Conservation (phyloP, 805 yeast genomes). For the Torulaspora franciscae region DNA sequence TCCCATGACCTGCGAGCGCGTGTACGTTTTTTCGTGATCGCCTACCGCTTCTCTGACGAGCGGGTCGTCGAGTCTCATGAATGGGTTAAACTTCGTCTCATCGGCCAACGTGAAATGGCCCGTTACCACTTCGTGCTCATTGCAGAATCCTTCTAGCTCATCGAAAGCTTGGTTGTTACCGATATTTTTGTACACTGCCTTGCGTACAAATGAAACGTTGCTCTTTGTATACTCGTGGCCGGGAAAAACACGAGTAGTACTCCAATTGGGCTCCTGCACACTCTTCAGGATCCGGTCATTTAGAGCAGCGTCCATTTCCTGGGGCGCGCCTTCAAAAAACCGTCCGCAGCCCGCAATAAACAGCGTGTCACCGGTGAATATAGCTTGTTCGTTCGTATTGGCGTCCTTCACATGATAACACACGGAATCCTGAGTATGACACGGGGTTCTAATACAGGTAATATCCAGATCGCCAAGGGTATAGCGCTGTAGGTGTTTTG, state of each 20-base stretch:
- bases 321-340: slow-evolving; percentile 86
- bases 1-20: slow-evolving; percentile 57
- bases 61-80: slow-evolving; percentile 72
- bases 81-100: slow-evolving; percentile 81
- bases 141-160: slow-evolving; percentile 47
- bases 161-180: slow-evolving; percentile 45
- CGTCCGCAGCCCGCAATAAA: slow-evolving; percentile 95
- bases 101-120: slow-evolving; percentile 82
- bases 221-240: slow-evolving; percentile 94
- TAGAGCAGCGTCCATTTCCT: slow-evolving; percentile 72
- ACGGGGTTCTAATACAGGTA: slow-evolving; percentile 89
- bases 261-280: slow-evolving; percentile 37
- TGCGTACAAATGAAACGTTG: slow-evolving; percentile 72
- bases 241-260: slow-evolving; percentile 65
- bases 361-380: slow-evolving; percentile 93
- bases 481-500: slow-evolving; percentile 58
- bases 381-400: slow-evolving; percentile 59
- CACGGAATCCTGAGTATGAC: slow-evolving; percentile 95
- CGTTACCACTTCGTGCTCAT: slow-evolving; percentile 65
- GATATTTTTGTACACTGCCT: slow-evolving; percentile 46
- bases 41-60: slow-evolving; percentile 58
- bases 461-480: slow-evolving; percentile 46
- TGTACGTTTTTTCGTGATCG: slow-evolving; percentile 34
- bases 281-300: slow-evolving; percentile 59
- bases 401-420: slow-evolving; percentile 73